Base-by-base conservation (phyloP, 176 grass and related monocot species). In the Ampelocalamus luodianensis region DNA sequence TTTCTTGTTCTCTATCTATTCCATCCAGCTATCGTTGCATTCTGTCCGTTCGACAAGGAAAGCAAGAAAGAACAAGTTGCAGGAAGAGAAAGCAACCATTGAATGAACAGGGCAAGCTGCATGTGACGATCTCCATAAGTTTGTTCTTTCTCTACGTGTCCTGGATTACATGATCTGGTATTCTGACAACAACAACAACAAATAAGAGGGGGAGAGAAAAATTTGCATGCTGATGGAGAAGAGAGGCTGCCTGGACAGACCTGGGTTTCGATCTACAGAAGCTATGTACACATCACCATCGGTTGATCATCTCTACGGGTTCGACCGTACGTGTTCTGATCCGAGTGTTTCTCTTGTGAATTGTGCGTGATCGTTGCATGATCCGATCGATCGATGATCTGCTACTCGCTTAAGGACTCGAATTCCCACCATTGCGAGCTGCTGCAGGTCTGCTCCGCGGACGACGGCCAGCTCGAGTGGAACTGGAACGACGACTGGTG, bases 351-450 rank as follows among this genome's bases (percentile, higher is more conserved):
- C 16, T 18, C 2, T 27, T 58, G 13, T 9, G 39, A 40, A 58
- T 27, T 70, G 66, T 38, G 67, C 15, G 36, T 44, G 26, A 71
- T 60, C n/a, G n/a, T 51, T 54, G 46, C 15, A 42, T 74, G 73
- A 22, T 58, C 66, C 1, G 48, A 18, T 23, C 23, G 18, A 51
- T 13, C 17, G 42, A 48, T 20, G 22, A 44, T 14, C 17, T 24
- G 24, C 27, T 85, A 94, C 91, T 94, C 78, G 74, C 80, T 99
- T 34, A 90, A 10, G 40, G 91, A 90, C 92, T 92, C 94, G 88
- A 96, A 96, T 6, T 96, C 96, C 96, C 97, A 99, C 97, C 97
- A 96, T 48, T 91, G 93, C 27, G 91, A 87, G 75, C 68, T 77
- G 74, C 80, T 88, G 84, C 84, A 86, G 53, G 90, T 87, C 62